Evolutionary conservation across 768 basidiomycete genomes (phyloP).

Genomic region (Phaffia tasmanica): DNA sequence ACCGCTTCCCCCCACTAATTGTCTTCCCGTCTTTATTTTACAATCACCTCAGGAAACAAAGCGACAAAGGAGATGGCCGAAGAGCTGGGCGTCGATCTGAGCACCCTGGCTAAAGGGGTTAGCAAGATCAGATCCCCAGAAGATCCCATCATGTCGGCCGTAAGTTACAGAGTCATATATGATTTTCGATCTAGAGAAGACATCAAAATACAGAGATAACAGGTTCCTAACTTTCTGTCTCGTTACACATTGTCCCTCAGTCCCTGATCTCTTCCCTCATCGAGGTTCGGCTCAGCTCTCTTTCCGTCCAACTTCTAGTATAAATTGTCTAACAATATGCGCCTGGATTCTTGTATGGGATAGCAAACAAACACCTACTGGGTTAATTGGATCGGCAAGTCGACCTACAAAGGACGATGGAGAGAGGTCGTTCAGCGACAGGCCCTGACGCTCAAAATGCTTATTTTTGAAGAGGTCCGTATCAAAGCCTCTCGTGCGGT

Average conservation of each 20-base stretch:
- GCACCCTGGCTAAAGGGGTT: slow-evolving; percentile 44
- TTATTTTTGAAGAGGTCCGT: slow-evolving; percentile 71
- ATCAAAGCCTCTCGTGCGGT: background rate
- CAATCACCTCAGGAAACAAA: slow-evolving; percentile 25
- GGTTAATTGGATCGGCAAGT: slow-evolving; percentile 49
- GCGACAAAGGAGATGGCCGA: slow-evolving; percentile 42
- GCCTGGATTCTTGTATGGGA: too few species aligned
- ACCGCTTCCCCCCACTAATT: background rate
- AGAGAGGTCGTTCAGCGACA: slow-evolving; percentile 87
- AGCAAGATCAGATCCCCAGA: slow-evolving; percentile 47
- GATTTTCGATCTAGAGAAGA: background rate
- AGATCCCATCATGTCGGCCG: slow-evolving; percentile 57
- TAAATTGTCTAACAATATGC: too few species aligned
- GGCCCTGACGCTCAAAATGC: slow-evolving; percentile 81
- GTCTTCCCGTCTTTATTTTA: background rate
- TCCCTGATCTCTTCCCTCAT: too few species aligned
- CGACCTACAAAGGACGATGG: slow-evolving; percentile 87
- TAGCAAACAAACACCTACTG: slow-evolving; percentile 22
- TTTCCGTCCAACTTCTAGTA: too few species aligned
- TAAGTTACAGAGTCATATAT: background rate
- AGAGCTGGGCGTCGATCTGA: slow-evolving; percentile 43
- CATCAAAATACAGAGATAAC: background rate
- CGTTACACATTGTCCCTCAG: too few species aligned
- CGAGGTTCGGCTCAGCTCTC: background rate
- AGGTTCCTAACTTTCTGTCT: too few species aligned